phyloP scores from a whole-genome alignment of 2,329 filamentous ascomycete species.

The Zymoseptoria ardabiliae region DNA sequence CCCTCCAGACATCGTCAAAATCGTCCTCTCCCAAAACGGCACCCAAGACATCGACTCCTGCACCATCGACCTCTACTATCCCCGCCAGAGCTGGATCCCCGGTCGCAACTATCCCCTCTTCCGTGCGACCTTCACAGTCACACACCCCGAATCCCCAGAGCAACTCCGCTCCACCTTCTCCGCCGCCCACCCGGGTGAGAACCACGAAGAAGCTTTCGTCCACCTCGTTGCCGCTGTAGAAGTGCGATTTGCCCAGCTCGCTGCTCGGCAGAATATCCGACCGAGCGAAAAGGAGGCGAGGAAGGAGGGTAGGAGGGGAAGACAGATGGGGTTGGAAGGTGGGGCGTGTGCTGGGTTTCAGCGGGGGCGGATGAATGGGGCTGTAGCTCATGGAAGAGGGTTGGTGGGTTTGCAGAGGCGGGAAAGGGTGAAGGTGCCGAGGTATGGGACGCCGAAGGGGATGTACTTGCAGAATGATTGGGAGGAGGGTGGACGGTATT shows the following conservation, averaged over 20 bases:
- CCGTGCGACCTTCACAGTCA: slow-evolving; percentile 10
- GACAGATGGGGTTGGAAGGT: background rate
- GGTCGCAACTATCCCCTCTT: slow-evolving; percentile 1
- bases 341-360: background rate
- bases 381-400: background rate
- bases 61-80: slow-evolving; percentile 8
- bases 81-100: background rate
- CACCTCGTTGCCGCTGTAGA: slow-evolving; percentile 8
- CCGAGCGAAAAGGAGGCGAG: background rate
- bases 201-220: slow-evolving; percentile 4
- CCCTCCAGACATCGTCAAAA: background rate
- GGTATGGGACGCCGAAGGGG: slow-evolving; percentile 16
- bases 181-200: background rate
- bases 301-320: background rate
- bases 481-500: slow-evolving; percentile 1
- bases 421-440: slow-evolving; percentile 6
- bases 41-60: slow-evolving; percentile 1
- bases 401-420: background rate
- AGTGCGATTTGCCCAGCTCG: slow-evolving; percentile 1
- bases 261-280: background rate
- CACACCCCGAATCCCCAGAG: background rate
- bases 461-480: slow-evolving; percentile 24
- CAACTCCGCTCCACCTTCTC: slow-evolving; percentile 2
- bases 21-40: slow-evolving; percentile 16
- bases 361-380: background rate